Conservation (phyloP, 2,329 filamentous ascomycete genomes). For the Alternaria tenuissima region DNA sequence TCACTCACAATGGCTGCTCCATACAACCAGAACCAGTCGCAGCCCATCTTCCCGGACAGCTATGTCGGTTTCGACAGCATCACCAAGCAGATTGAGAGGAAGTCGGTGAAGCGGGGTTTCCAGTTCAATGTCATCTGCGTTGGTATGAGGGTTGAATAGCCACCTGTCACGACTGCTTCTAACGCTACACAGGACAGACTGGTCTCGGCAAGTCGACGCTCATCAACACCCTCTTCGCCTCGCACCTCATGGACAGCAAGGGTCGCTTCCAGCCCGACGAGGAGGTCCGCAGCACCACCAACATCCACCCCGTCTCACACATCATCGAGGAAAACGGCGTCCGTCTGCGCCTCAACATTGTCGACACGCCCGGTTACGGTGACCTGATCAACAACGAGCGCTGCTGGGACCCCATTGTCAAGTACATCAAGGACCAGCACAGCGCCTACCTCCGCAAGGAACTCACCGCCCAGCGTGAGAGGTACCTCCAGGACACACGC, state of each 20-base stretch:
- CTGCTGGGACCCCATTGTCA: constrained; percentile 99
- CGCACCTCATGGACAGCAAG: constrained; percentile 98
- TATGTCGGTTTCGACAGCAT: constrained; percentile 99
- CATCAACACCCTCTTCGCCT: constrained; percentile 99
- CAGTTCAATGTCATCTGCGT: constrained; percentile 99
- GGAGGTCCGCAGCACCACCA: constrained; percentile 91
- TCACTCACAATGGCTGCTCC: constrained; percentile 67
- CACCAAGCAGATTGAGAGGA: constrained; percentile 98
- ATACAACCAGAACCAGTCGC: constrained; percentile 66
- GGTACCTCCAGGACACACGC: constrained; percentile 98
- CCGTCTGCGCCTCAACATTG: constrained; percentile 95
- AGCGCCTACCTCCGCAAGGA: constrained; percentile 99
- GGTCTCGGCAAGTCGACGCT: constrained; percentile 98
- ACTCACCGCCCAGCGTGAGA: constrained; percentile 97
- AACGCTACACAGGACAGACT: constrained; percentile 77
- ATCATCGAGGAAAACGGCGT: constrained; percentile 99
- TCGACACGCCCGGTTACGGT: constrained; percentile 97
- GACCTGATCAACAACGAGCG: constrained; percentile 99
- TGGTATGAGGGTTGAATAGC: constrained; percentile 67
- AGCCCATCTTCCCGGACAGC: constrained; percentile 83
- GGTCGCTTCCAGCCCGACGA: constrained; percentile 92
- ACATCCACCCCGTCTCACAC: constrained; percentile 97
- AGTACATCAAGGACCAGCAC: constrained; percentile 99
- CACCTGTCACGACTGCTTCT: constrained; percentile 1
- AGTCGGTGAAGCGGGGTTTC: constrained; percentile 99